These are phyloP conservation scores for Aspergillus intermedius DNA, from an alignment of 2,329 filamentous ascomycete species.

Conservation along the genomic window DNA sequence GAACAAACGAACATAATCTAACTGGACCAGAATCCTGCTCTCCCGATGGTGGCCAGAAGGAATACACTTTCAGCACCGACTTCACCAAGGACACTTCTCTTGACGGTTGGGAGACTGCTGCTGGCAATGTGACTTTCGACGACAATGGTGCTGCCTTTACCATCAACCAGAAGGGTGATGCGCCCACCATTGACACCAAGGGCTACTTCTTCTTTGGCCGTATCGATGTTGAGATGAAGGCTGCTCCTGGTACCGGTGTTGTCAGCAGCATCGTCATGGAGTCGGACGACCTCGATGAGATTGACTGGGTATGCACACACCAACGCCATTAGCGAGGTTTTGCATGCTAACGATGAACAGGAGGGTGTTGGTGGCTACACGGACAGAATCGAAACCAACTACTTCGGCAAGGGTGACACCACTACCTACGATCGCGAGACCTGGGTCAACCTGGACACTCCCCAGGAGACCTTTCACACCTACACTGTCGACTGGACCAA, in stretches of 20 bases:
- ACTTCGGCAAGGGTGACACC: conserved; percentile 89
- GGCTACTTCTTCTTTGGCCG: conserved; percentile 99
- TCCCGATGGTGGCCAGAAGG: conserved; percentile 61
- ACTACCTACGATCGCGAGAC: conserved; percentile 73
- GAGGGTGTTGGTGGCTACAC: conserved; percentile 32
- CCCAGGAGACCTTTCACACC: conserved; percentile 43
- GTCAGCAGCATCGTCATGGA: conserved; percentile 87
- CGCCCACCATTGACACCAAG: conserved; percentile 76
- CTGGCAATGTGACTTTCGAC: conserved; percentile 59
- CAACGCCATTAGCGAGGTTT: conserved; percentile 36
- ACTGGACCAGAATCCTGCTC: conserved; percentile 49
- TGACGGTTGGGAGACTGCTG: conserved; percentile 59
- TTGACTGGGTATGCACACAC: conserved; percentile 87
- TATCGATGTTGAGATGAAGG: conserved; percentile 77
- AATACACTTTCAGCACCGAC: conserved; percentile 24
- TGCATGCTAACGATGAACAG: conserved; percentile 42
- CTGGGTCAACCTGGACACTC: conserved; percentile 61
- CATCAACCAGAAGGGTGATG: conserved; percentile 67
- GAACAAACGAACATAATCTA: neutral
- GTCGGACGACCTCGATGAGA: conserved; percentile 91
- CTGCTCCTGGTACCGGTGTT: conserved; percentile 80
- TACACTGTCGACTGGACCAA: conserved; percentile 59
- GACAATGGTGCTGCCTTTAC: conserved; percentile 73
- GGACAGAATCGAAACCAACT: conserved; percentile 67
- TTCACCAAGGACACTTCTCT: conserved; percentile 47